phyloP scores from a whole-genome alignment of 495 filamentous ascomycete species.

The Thermochaetoides thermophila region DNA sequence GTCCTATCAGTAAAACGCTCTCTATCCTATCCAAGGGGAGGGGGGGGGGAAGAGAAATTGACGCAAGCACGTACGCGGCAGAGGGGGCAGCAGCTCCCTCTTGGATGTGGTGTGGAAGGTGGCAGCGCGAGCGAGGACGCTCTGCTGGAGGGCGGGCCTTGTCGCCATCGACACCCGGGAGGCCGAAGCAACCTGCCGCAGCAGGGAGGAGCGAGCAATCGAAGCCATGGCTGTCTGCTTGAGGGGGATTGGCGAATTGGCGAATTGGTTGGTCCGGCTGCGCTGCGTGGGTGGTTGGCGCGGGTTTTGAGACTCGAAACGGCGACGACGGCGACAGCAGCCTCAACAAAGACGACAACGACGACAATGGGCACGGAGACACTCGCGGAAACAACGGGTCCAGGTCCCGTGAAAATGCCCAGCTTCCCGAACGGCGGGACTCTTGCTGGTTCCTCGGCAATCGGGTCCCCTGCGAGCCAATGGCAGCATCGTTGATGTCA shows the following conservation, averaged over 20 bases:
- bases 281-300: slow-evolving; percentile 1
- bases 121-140: slow-evolving; percentile 29
- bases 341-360: slow-evolving; percentile 1
- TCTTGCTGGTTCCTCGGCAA: slow-evolving; percentile 18
- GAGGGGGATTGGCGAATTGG: slow-evolving; percentile 3
- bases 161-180: no score
- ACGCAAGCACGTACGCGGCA: slow-evolving; percentile 15
- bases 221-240: slow-evolving; percentile 33
- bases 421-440: slow-evolving; percentile 7
- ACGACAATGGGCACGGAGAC: neutral
- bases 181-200: slow-evolving; percentile 32
- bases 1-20: no score
- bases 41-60: no score
- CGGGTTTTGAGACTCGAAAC: slow-evolving; percentile 2
- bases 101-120: slow-evolving; percentile 60
- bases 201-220: slow-evolving; percentile 37
- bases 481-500: slow-evolving; percentile 16
- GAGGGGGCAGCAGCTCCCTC: slow-evolving; percentile 47
- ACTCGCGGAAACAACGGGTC: neutral
- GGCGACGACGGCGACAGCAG: slow-evolving; percentile 6
- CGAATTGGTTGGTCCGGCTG: slow-evolving; percentile 14
- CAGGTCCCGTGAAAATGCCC: slow-evolving; percentile 11
- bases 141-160: slow-evolving; percentile 14
- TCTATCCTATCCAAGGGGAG: slow-evolving; percentile 3
- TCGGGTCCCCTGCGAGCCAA: slow-evolving; percentile 15